These are phyloP conservation scores for Dictyophora rubrovolvata DNA, from an alignment of 768 basidiomycete species.

Conservation along the genomic window DNA sequence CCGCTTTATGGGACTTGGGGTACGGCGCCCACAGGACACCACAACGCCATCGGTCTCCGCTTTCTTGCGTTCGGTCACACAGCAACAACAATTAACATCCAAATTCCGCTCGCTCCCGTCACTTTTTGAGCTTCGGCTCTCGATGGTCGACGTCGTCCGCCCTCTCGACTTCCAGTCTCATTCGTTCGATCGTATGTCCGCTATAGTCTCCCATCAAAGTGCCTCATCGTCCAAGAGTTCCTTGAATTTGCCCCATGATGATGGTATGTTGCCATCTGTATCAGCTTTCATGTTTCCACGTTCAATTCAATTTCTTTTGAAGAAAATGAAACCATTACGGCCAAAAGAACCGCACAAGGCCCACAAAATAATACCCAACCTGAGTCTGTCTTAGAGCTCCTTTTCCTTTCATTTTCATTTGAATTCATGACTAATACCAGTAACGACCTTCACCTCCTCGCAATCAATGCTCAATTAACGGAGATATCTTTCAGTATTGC, in stretches of 20 bases:
- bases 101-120: background rate
- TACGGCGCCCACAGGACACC: background rate
- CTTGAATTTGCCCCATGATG: constrained; percentile 52
- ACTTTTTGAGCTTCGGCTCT: constrained; percentile 7
- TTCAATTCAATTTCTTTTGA: background rate
- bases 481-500: constrained; percentile 81
- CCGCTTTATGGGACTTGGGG: background rate
- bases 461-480: constrained; percentile 77
- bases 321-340: constrained; percentile 71
- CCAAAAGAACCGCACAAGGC: constrained; percentile 29
- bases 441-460: constrained; percentile 68
- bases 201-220: constrained; percentile 3
- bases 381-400: constrained; percentile 31
- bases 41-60: background rate
- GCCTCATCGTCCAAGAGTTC: constrained; percentile 49
- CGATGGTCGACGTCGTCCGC: constrained; percentile 9
- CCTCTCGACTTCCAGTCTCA: constrained; percentile 3
- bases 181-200: constrained; percentile 4
- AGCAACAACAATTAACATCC: background rate
- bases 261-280: constrained; percentile 23
- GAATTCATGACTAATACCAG: background rate
- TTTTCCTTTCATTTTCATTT: constrained; percentile 18
- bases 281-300: background rate
- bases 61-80: background rate
- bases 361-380: constrained; percentile 50